Evolutionary conservation across 1,139 yeast genomes (phyloP).

Genomic region (Taphrina wiesneri): DNA sequence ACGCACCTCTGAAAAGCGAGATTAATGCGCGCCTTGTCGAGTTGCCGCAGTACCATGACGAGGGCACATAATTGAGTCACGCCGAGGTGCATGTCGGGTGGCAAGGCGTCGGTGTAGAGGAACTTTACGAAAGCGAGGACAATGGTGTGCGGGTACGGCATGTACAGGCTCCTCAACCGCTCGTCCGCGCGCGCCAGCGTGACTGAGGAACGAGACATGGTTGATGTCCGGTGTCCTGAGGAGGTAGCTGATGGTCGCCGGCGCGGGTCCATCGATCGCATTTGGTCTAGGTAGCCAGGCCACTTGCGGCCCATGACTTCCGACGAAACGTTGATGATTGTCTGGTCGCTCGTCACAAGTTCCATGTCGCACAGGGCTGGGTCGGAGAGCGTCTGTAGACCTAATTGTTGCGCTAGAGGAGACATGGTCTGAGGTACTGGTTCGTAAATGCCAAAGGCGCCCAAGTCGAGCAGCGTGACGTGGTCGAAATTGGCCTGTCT

Average conservation of each 20-base stretch:
- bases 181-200: slow-evolving; percentile 2
- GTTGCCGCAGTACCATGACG: slow-evolving; percentile 3
- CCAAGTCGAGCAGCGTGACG: slow-evolving; percentile 34
- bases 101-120: slow-evolving; percentile 32
- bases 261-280: not conserved
- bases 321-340: slow-evolving; percentile 35
- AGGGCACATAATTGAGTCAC: not conserved
- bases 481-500: slow-evolving; percentile 37
- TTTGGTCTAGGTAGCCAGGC: slow-evolving; percentile 23
- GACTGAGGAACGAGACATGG: not conserved
- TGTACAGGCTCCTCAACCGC: slow-evolving; percentile 30
- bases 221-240: not conserved
- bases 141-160: slow-evolving; percentile 31
- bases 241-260: not conserved
- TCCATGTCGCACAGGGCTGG: slow-evolving; percentile 34
- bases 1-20: not conserved
- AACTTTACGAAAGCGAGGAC: slow-evolving; percentile 28
- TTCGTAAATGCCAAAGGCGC: slow-evolving; percentile 33
- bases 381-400: slow-evolving; percentile 12
- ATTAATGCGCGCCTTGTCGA: not conserved
- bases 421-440: slow-evolving; percentile 13
- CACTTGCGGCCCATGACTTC: slow-evolving; percentile 30
- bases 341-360: slow-evolving; percentile 35
- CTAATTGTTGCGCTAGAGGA: slow-evolving; percentile 27
- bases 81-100: not conserved